Base-by-base conservation (phyloP, 78 protist genomes). In the Dictyostelium purpureum region DNA sequence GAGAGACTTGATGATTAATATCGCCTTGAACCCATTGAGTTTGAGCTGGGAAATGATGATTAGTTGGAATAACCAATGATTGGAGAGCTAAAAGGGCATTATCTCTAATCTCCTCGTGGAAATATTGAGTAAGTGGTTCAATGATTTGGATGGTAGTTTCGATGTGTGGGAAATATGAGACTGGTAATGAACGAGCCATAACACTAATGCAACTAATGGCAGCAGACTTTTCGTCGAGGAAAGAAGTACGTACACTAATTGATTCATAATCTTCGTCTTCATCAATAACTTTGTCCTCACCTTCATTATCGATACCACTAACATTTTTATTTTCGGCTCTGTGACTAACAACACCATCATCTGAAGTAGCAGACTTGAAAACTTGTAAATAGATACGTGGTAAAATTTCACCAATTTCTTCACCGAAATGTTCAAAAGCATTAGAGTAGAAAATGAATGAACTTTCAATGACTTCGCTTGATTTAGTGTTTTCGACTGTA, bases 221-320 rank as follows among this genome's bases (percentile, higher is more conserved):
- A n/a, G 94, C 74, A 0, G 61, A 18, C 61, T 88, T 88, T 35
- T 77, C 87, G 31, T 88, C 89, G 47, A 88, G 42, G 42, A 88
- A 63, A 12, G 57, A 18, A 2, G 94, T 77, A 18, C 81, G 5
- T 7, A 88, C 87, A 26, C 52, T 28, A 16, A 77, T 7, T 4
- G 40, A 16, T n/a, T 42, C 54, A 10, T 33, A n/a, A 21, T 21
- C 38, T 2, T 57, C 85, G 4, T 54, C 69, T 40, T 42, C 82
- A 6, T 88, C 77, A 47, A 38, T 61, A 16, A 49, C 70, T 52
- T 75, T 56, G 1, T 71, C 80, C n/a, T 88, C 93, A 63, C 71
- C 71, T 10, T 89, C 94, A 7, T 80, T 89, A 35, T 79, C 88
- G 54, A 89, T 77, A 61, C 87, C 83, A 6, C 31, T 43, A 26